These are phyloP conservation scores for Irpex lacteus DNA, from an alignment of 1,284 basidiomycete species.

Conservation along the genomic window DNA sequence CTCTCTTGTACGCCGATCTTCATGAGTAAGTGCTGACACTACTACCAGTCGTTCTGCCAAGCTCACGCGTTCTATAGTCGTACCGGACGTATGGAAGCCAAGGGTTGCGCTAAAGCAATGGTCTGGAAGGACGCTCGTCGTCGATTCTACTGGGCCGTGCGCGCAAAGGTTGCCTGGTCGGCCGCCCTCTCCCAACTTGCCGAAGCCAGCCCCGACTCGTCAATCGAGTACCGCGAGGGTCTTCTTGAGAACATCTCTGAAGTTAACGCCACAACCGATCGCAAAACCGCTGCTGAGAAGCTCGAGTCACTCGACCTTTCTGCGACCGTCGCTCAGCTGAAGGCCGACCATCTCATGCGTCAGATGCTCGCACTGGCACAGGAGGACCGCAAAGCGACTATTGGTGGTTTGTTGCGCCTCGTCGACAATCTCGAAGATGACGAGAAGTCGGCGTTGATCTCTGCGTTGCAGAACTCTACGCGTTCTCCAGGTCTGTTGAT, in stretches of 20 bases:
- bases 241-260: conserved; percentile 59
- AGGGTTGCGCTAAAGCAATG: conserved; percentile 84
- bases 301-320: conserved; percentile 69
- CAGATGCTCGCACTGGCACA: conserved; percentile 60
- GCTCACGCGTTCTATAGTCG: conserved; percentile 52
- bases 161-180: conserved; percentile 72
- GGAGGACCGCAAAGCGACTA: conserved; percentile 66
- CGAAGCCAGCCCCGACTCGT: conserved; percentile 61
- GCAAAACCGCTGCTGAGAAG: conserved; percentile 55
- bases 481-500: conserved; percentile 46
- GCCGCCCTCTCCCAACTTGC: conserved; percentile 55
- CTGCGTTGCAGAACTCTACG: conserved; percentile 54
- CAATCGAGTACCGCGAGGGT: conserved; percentile 55
- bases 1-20: conserved; percentile 93
- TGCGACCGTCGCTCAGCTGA: conserved; percentile 57
- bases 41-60: neutral
- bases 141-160: conserved; percentile 95
- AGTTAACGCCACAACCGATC: conserved; percentile 47
- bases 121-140: conserved; percentile 89
- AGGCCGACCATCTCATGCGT: conserved; percentile 61
- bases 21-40: conserved; percentile 70
- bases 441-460: conserved; percentile 62
- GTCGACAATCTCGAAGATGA: conserved; percentile 71
- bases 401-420: conserved; percentile 65
- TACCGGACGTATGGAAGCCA: conserved; percentile 96